A percentile compares a stretch with the other conserved stretches of the same genome.
These are phyloP conservation scores for Mycena vulgaris DNA, from an alignment of 768 basidiomycete species.

Conservation along the genomic window DNA sequence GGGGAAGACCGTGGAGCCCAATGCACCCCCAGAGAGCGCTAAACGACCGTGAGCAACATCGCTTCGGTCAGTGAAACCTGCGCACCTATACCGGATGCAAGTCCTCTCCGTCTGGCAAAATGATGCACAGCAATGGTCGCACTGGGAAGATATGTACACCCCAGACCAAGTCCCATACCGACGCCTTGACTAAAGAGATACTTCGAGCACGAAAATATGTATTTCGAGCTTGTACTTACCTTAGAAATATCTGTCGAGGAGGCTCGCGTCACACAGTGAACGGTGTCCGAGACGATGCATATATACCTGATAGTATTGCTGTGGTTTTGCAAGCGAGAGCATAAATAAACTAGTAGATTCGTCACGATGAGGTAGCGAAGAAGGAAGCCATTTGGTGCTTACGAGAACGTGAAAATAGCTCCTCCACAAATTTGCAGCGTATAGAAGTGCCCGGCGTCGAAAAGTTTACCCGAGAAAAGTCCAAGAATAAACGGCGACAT, in stretches of 20 bases:
- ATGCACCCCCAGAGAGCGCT: slow-evolving; percentile 11
- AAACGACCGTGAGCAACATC: too few species aligned
- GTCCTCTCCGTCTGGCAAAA: slow-evolving; percentile 7
- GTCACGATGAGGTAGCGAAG: not conserved
- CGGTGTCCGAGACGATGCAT: too few species aligned
- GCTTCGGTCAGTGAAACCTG: too few species aligned
- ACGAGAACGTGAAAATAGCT: not conserved
- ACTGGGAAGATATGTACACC: slow-evolving; percentile 6
- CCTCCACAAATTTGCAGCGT: not conserved
- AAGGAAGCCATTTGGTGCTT: not conserved
- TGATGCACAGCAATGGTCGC: slow-evolving; percentile 13
- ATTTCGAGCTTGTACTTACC: not conserved
- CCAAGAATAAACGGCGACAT: not conserved
- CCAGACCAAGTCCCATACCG: slow-evolving; percentile 26
- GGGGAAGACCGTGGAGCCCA: slow-evolving; percentile 10
- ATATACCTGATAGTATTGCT: not conserved
- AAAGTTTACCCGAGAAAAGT: not conserved
- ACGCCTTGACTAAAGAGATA: slow-evolving; percentile 15
- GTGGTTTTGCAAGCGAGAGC: not conserved
- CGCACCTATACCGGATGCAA: slow-evolving; percentile 21
- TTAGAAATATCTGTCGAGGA: not conserved
- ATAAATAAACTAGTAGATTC: not conserved
- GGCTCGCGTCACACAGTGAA: too few species aligned
- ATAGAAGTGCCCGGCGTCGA: not conserved
- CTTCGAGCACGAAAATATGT: not conserved